Conservation (phyloP, 345 rosid genomes). For the Toxicodendron radicans region DNA sequence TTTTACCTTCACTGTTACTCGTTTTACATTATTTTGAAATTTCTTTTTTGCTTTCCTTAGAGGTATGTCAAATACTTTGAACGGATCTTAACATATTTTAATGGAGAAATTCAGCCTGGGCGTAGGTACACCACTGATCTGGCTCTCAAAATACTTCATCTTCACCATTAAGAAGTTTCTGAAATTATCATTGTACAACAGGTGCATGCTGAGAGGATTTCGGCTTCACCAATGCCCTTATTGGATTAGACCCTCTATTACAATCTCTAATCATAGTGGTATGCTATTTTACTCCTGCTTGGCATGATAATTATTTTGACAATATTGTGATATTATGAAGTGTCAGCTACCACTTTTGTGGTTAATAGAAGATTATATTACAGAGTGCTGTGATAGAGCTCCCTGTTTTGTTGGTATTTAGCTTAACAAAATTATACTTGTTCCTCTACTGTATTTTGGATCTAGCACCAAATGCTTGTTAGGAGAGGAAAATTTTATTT, state of each 20-base stretch:
- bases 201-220: conserved; percentile 96
- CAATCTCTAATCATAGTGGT: conserved; percentile 81
- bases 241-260: conserved; percentile 90
- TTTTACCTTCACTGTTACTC: conserved; percentile 15
- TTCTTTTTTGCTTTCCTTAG: conserved; percentile 30
- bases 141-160: conserved; percentile 16
- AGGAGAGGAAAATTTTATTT: neutral
- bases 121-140: conserved; percentile 55
- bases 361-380: neutral
- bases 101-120: conserved; percentile 66
- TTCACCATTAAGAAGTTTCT: conserved; percentile 12
- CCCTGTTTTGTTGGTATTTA: neutral
- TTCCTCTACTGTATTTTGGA: neutral
- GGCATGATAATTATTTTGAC: neutral
- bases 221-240: conserved; percentile 87
- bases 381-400: neutral
- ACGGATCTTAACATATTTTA: conserved; percentile 49
- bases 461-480: neutral
- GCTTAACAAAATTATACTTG: neutral
- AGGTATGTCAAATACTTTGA: conserved; percentile 85
- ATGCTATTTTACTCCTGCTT: conserved; percentile 17
- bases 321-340: conserved; percentile 2
- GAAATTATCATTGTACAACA: conserved; percentile 29
- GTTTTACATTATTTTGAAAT: neutral
- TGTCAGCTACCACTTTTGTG: neutral